Conservation (phyloP, 1,284 basidiomycete genomes). For the Rhodotorula sp. region DNA sequence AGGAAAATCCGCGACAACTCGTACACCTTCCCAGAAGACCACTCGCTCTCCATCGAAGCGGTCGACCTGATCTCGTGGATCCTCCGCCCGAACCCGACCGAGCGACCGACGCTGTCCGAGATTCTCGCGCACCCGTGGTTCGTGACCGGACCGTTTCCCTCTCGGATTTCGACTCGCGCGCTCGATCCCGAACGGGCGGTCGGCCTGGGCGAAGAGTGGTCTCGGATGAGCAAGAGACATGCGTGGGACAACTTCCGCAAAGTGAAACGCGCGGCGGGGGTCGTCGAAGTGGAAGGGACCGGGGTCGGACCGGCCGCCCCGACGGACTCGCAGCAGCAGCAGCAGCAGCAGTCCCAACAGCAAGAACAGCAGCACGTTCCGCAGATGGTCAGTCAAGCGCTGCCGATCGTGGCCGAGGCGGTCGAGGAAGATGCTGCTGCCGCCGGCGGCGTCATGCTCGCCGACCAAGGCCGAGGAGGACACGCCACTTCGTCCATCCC, state of each 20-base stretch:
- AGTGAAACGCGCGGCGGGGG: conserved; percentile 24
- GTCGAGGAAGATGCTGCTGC: conserved; percentile 10
- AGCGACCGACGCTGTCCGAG: conserved; percentile 77
- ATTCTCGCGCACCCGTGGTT: conserved; percentile 88
- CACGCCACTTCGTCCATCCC: neutral
- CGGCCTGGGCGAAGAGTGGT: conserved; percentile 23
- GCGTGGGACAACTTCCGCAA: conserved; percentile 48
- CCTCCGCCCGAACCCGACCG: conserved; percentile 74
- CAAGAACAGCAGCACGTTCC: neutral
- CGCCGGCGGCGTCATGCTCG: too few relatives aligned
- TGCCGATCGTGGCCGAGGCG: conserved; percentile 38
- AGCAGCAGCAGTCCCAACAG: conserved; percentile 8
- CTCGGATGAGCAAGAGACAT: conserved; percentile 22
- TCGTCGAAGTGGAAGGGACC: conserved; percentile 12
- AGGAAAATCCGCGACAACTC: conserved; percentile 91
- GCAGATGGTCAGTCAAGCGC: conserved; percentile 9
- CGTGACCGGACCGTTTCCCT: conserved; percentile 73
- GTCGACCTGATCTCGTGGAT: conserved; percentile 80
- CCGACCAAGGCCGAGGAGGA: conserved; percentile 5
- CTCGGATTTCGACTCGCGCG: conserved; percentile 77
- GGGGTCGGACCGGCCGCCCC: neutral
- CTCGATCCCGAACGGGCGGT: conserved; percentile 46
- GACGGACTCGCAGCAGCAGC: conserved; percentile 7
- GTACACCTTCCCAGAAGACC: conserved; percentile 85
- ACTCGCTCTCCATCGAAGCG: conserved; percentile 68